A percentile compares a stretch with the other conserved stretches of the same genome.
These are phyloP conservation scores for Mucor racemosus DNA, from an alignment of 371 early-diverging fungal genomes.

Conservation along the genomic window DNA sequence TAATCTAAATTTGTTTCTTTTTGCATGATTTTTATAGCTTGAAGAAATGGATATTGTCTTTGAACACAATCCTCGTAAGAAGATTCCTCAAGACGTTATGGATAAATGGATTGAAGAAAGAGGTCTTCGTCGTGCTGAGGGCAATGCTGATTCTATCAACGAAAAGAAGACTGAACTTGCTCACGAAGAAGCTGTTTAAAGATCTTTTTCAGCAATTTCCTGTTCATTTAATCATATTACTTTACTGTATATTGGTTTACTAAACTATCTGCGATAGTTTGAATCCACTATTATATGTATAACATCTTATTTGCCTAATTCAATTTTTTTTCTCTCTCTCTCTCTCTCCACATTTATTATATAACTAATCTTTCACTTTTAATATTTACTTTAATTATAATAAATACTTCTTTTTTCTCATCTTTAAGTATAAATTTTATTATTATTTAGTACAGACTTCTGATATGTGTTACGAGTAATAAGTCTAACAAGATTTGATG, in stretches of 20 bases:
- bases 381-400: no score
- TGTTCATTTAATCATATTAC: no score
- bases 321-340: no score
- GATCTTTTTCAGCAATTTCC: no score
- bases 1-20: neutral
- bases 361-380: no score
- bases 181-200: conserved; percentile 1
- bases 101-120: conserved; percentile 29
- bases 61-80: conserved; percentile 40
- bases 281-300: neutral
- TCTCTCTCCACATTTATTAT: no score
- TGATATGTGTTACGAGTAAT: no score
- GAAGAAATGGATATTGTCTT: conserved; percentile 51
- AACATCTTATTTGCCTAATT: neutral
- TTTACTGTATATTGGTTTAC: neutral
- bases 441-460: no score
- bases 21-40: conserved; percentile 26
- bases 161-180: conserved; percentile 3
- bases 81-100: conserved; percentile 32
- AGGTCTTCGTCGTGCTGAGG: conserved; percentile 19
- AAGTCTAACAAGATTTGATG: no score
- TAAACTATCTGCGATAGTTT: neutral
- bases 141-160: neutral
- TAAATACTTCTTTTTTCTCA: no score
- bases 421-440: no score